Conservation (phyloP, 106 monocot species). For the Dendrobium nobile region DNA sequence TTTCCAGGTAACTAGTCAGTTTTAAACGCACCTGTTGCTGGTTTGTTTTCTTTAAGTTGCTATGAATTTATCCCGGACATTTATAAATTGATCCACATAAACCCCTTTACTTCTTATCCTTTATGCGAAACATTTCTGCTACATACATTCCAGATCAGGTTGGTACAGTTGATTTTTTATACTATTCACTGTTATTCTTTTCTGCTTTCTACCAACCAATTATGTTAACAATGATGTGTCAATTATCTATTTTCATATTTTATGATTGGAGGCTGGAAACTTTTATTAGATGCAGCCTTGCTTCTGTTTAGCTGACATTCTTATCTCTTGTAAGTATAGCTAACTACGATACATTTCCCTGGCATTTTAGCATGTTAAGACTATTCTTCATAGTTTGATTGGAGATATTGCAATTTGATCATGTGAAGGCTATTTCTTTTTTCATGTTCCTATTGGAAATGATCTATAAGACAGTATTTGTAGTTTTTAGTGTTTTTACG, state of each 20-base stretch:
- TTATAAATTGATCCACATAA: not conserved
- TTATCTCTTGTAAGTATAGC: not conserved
- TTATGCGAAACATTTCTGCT: not conserved
- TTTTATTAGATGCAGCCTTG: not conserved
- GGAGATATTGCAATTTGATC: too few species aligned
- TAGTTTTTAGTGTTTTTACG: too few species aligned
- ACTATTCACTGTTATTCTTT: not conserved
- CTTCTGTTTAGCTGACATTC: not conserved
- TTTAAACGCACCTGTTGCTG: not conserved
- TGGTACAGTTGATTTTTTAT: not conserved
- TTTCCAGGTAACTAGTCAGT: constrained; percentile 54
- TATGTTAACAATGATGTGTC: not conserved
- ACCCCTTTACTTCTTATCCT: not conserved
- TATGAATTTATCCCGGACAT: not conserved
- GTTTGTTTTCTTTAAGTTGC: not conserved
- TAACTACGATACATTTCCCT: not conserved
- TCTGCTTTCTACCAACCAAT: not conserved
- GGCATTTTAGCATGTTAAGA: not conserved
- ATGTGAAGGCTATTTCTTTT: too few species aligned
- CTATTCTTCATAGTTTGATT: too few species aligned
- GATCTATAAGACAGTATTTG: too few species aligned
- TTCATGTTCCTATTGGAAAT: too few species aligned
- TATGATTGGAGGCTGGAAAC: not conserved
- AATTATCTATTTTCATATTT: not conserved
- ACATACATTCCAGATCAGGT: not conserved